Conservation (phyloP, 495 filamentous ascomycete genomes). For the Lindgomyces ingoldianus region DNA sequence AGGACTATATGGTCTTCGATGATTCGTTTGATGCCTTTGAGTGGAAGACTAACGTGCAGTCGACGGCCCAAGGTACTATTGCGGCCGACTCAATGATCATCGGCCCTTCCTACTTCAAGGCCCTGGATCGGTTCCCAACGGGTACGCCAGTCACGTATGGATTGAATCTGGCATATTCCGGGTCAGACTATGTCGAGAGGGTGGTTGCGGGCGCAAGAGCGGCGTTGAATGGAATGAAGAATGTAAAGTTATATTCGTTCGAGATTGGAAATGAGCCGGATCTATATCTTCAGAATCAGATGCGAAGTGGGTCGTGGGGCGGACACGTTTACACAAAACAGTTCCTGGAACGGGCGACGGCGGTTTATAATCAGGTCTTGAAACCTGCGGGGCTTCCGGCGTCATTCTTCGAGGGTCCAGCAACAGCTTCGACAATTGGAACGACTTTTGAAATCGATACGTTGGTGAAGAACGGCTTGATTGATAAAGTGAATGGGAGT, state of each 20-base stretch:
- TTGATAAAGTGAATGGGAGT: constrained; percentile 24
- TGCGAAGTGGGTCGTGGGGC: constrained; percentile 41
- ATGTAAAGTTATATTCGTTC: constrained; percentile 44
- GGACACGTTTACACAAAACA: constrained; percentile 43
- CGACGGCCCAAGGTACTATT: constrained; percentile 32
- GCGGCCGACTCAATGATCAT: constrained; percentile 41
- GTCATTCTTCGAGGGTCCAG: constrained; percentile 46
- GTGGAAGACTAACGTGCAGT: constrained; percentile 32
- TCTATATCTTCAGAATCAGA: constrained; percentile 43
- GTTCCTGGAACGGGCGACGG: constrained; percentile 42
- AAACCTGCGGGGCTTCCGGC: constrained; percentile 39
- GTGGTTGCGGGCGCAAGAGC: constrained; percentile 42
- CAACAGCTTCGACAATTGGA: constrained; percentile 46
- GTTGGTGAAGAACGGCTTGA: constrained; percentile 38
- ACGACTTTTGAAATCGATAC: constrained; percentile 44
- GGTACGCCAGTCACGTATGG: constrained; percentile 45
- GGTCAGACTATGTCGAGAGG: constrained; percentile 37
- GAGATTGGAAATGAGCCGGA: constrained; percentile 51
- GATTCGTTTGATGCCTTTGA: constrained; percentile 30
- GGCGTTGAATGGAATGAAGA: constrained; percentile 38
- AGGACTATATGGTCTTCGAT: constrained; percentile 46
- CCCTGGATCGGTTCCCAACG: constrained; percentile 43
- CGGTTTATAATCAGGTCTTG: constrained; percentile 43
- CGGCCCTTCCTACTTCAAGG: constrained; percentile 45
- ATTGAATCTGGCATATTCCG: constrained; percentile 45